Base-by-base conservation (phyloP, 1,139 yeast species). In the Geotrichum aggregatum region DNA sequence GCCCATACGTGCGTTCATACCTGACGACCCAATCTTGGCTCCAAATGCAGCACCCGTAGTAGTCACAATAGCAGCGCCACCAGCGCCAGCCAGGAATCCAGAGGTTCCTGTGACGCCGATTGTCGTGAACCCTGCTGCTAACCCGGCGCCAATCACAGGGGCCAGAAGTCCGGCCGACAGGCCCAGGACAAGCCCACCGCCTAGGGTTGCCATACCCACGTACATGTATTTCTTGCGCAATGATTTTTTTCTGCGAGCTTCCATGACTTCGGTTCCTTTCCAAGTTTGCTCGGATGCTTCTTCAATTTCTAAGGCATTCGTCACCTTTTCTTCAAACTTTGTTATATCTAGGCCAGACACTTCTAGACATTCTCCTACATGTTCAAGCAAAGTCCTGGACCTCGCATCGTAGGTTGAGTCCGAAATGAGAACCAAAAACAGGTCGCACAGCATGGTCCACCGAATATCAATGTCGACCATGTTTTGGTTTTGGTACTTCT, bases 111-210 rank as follows among this genome's bases (percentile, higher is more conserved):
- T 76, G 26, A 94, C 86, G 26, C 99, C 99, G 30, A 92, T 82
- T 0, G 98, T 92, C 0, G 98, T 84, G 44, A 94, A 74, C 10
- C 98, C 99, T 2, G 98, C 98, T 1, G 98, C 98, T 26, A 94
- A 67, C 61, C 99, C 98, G 0, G 98, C 98, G 43, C 98, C 98
- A 63, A 94, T 94, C 3, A 94, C 96, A 0, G 99, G 99, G 0
- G 98, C 98, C 48, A 94, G 73, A 46, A 94, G 71, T 2, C 99
- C 99, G 13, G 96, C 98, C 52, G 97, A 87, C 30, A 94, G 74
- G 1, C 98, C 98, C 54, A 94, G 80, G 1, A 95, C 96, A 30
- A 94, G 74, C 0, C 96, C 91, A 1, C 99, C 99, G n/a, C 98
- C 98, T n/a, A 91, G 76, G 2, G 98, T 92, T 0, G 98, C 99